Percentiles rank a stretch among this genome's conserved stretches.
Evolutionary conservation across 2,329 filamentous ascomycete species (phyloP).

Genomic region (Juglanconis sp.): DNA sequence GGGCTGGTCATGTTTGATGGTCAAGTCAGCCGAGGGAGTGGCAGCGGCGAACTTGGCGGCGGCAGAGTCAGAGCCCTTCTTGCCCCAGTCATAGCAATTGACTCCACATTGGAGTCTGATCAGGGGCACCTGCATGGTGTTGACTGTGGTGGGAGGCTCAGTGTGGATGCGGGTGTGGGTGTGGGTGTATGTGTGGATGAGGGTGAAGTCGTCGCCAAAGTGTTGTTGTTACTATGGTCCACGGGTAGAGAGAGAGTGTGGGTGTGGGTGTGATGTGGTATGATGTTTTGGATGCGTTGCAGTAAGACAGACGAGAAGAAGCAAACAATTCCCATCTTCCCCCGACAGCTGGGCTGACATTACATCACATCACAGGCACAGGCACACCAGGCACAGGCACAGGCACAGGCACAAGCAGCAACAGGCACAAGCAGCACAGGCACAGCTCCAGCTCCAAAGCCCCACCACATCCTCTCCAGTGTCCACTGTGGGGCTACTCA

Average conservation of each 20-base stretch:
- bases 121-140: constrained; percentile 70
- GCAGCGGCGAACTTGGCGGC: constrained; percentile 87
- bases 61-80: constrained; percentile 81
- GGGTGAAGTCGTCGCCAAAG: background rate
- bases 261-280: too few relatives aligned
- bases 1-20: constrained; percentile 80
- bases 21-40: constrained; percentile 71
- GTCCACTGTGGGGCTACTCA: background rate
- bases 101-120: constrained; percentile 86
- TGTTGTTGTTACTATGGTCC: background rate
- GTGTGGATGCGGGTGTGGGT: background rate
- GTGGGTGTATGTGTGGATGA: background rate
- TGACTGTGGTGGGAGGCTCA: background rate
- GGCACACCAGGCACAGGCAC: background rate
- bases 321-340: background rate
- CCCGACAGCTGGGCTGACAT: background rate
- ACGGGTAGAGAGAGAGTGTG: too few relatives aligned
- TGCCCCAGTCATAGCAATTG: constrained; percentile 99
- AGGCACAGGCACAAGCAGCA: too few relatives aligned
- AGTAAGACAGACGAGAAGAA: too few relatives aligned
- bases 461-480: background rate
- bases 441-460: background rate
- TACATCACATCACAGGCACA: background rate
- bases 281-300: too few relatives aligned
- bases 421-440: background rate